Conservation (phyloP, 2,329 filamentous ascomycete genomes). For the Aspergillus sp. region DNA sequence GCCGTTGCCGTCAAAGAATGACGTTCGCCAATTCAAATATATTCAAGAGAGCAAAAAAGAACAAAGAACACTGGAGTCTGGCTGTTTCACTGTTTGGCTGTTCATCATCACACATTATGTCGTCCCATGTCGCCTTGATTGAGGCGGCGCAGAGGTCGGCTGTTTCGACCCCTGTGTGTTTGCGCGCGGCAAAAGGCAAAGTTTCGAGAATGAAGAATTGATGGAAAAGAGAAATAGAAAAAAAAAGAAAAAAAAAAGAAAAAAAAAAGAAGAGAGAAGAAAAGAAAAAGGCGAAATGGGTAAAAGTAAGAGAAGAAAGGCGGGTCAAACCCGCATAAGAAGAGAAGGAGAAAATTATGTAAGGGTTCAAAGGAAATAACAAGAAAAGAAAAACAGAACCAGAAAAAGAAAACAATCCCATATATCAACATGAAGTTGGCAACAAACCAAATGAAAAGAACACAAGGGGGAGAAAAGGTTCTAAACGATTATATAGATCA, state of each 20-base stretch:
- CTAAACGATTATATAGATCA: slow-evolving; percentile 24
- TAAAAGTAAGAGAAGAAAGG: slow-evolving; percentile 7
- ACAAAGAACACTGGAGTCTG: slow-evolving; percentile 7
- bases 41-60: slow-evolving; percentile 11
- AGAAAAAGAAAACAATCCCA: slow-evolving; percentile 5
- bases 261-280: slow-evolving; percentile 5
- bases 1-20: slow-evolving; percentile 5
- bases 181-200: neutral
- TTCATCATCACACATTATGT: slow-evolving; percentile 25
- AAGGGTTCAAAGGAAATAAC: neutral
- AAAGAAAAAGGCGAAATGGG: slow-evolving; percentile 2
- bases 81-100: slow-evolving; percentile 16
- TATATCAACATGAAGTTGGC: neutral
- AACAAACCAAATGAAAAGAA: neutral
- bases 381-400: neutral
- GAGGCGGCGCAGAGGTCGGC: slow-evolving; percentile 7
- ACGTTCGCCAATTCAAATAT: slow-evolving; percentile 16
- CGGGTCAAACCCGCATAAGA: slow-evolving; percentile 11
- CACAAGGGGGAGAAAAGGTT: slow-evolving; percentile 6
- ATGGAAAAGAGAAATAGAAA: slow-evolving; percentile 8
- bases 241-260: neutral
- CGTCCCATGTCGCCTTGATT: slow-evolving; percentile 12
- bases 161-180: slow-evolving; percentile 2
- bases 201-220: neutral
- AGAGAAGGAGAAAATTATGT: slow-evolving; percentile 5